Percentiles rank a stretch among this genome's conserved stretches.
Evolutionary conservation across 2,329 filamentous ascomycete genomes (phyloP).

Genomic region (Alternaria conjuncta): DNA sequence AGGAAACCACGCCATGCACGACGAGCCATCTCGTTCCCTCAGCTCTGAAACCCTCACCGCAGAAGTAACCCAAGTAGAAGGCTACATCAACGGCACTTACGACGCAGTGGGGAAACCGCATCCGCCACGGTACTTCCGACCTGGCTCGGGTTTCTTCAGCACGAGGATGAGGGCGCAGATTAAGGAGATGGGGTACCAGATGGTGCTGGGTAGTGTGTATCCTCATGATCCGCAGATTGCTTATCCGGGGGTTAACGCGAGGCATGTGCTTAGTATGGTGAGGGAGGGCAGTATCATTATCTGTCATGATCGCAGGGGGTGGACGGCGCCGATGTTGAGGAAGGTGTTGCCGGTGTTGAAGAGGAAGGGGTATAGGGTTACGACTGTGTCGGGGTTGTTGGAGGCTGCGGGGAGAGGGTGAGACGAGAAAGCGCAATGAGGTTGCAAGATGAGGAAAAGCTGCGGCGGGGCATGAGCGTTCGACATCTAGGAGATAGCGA

Average conservation of each 20-base stretch:
- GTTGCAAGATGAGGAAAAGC: background rate
- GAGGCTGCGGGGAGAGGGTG: conserved; percentile 5
- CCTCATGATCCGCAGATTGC: conserved; percentile 89
- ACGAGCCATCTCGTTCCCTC: conserved; percentile 74
- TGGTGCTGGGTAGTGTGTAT: conserved; percentile 85
- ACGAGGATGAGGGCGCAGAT: conserved; percentile 69
- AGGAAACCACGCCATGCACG: conserved; percentile 88
- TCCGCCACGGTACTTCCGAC: conserved; percentile 74
- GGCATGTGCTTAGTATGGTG: conserved; percentile 81
- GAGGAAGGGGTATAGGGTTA: conserved; percentile 71
- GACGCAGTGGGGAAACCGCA: conserved; percentile 47
- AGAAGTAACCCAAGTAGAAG: conserved; percentile 71
- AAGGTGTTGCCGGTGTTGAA: conserved; percentile 75
- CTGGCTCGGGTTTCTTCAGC: conserved; percentile 85
- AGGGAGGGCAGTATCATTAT: conserved; percentile 80
- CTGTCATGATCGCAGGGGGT: conserved; percentile 82
- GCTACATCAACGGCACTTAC: conserved; percentile 65
- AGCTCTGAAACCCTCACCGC: conserved; percentile 63
- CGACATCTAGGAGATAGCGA: background rate
- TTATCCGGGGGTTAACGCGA: conserved; percentile 72
- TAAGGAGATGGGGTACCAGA: conserved; percentile 67
- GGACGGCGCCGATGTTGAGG: conserved; percentile 81
- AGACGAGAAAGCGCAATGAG: background rate
- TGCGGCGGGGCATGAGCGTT: background rate
- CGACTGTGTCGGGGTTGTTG: conserved; percentile 61